phyloP scores from a whole-genome alignment of 2,329 filamentous ascomycete genomes.

The Exophiala sp. region DNA sequence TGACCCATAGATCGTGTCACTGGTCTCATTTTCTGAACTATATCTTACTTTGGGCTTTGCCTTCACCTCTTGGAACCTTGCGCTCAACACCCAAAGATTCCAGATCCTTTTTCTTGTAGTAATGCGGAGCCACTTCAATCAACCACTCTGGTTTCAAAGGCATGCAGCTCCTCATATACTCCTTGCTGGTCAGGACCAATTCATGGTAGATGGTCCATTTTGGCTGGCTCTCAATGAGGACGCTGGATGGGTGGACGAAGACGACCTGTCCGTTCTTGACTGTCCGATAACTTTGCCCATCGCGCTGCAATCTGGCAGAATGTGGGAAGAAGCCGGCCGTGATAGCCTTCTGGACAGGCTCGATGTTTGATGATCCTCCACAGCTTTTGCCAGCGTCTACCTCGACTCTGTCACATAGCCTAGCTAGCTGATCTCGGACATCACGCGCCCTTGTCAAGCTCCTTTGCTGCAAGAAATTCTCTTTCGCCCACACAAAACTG shows the following conservation, averaged over 20 bases:
- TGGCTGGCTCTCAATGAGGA: slow-evolving; percentile 66
- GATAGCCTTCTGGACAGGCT: slow-evolving; percentile 81
- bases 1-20: no score
- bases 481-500: slow-evolving; percentile 77
- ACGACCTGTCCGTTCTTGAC: slow-evolving; percentile 87
- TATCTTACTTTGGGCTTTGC: slow-evolving; percentile 33
- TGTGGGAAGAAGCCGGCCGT: slow-evolving; percentile 94
- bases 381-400: slow-evolving; percentile 65
- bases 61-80: slow-evolving; percentile 65
- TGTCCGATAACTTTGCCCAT: slow-evolving; percentile 83
- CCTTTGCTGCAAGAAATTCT: slow-evolving; percentile 91
- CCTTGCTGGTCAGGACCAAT: slow-evolving; percentile 77
- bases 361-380: slow-evolving; percentile 61
- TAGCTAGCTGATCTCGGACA: slow-evolving; percentile 85
- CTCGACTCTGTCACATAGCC: slow-evolving; percentile 90
- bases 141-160: slow-evolving; percentile 83
- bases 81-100: slow-evolving; percentile 73
- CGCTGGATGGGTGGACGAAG: slow-evolving; percentile 84
- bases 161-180: slow-evolving; percentile 87
- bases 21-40: background rate
- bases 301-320: slow-evolving; percentile 75
- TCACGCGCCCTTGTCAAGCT: slow-evolving; percentile 85
- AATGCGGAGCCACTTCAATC: slow-evolving; percentile 86
- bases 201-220: slow-evolving; percentile 85
- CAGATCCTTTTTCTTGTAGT: slow-evolving; percentile 86